These are phyloP conservation scores for Melampsora americana DNA, from an alignment of 1,284 basidiomycete species.

Conservation along the genomic window DNA sequence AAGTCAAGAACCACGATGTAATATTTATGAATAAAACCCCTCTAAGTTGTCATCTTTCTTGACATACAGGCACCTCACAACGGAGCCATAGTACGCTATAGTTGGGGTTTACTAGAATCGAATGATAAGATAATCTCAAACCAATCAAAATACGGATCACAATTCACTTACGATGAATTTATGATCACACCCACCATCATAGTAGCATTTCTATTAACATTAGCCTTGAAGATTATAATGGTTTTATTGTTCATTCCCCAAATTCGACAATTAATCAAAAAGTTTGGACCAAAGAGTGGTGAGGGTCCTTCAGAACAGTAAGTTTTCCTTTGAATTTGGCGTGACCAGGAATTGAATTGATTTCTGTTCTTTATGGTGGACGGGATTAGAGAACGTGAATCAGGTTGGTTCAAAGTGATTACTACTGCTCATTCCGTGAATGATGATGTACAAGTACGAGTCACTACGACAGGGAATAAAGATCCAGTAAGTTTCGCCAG, in stretches of 20 bases:
- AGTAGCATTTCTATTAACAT: conserved; percentile 24
- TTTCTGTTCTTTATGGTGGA: not conserved
- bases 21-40: no score
- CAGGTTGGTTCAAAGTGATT: conserved; percentile 49
- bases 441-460: conserved; percentile 45
- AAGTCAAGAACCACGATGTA: not conserved
- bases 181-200: conserved; percentile 26
- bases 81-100: conserved; percentile 47
- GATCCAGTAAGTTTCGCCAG: conserved; percentile 47
- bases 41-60: no score
- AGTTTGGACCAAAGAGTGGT: conserved; percentile 48
- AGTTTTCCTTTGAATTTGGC: not conserved
- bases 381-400: conserved; percentile 40
- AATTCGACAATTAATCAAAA: conserved; percentile 47
- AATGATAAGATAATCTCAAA: not conserved
- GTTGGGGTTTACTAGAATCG: conserved; percentile 50
- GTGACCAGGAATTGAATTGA: not conserved
- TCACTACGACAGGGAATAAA: conserved; percentile 47
- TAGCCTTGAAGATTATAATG: conserved; percentile 29
- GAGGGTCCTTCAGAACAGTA: conserved; percentile 47
- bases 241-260: conserved; percentile 47
- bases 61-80: conserved; percentile 46
- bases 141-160: conserved; percentile 22
- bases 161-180: conserved; percentile 38
- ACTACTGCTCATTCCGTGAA: conserved; percentile 48